Percentiles rank a stretch among this genome's conserved stretches.
These are phyloP conservation scores for Flammula alnicola DNA, from an alignment of 1,284 basidiomycete genomes.

Conservation along the genomic window DNA sequence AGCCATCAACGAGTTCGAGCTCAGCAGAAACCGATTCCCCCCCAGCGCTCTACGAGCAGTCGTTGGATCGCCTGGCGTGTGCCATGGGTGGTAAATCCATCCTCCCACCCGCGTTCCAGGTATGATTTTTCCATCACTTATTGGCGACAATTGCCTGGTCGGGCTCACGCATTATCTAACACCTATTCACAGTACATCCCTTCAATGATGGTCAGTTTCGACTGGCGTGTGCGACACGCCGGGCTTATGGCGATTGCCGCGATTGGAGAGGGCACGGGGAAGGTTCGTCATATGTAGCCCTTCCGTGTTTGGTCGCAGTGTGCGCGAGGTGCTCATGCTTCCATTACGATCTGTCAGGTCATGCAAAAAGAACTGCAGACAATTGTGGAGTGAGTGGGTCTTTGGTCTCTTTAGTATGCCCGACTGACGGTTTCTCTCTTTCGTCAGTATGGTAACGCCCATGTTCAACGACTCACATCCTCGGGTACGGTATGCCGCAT, in stretches of 20 bases:
- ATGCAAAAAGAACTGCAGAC: constrained; percentile 80
- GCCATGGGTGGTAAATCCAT: constrained; percentile 75
- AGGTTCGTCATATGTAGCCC: too few species aligned
- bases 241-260: constrained; percentile 82
- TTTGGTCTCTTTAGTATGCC: background rate
- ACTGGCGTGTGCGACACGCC: constrained; percentile 83
- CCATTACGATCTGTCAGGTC: too few species aligned
- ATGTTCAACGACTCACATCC: constrained; percentile 81
- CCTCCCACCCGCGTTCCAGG: constrained; percentile 75
- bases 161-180: too few species aligned
- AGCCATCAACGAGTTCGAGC: constrained; percentile 69
- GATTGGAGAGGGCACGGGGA: constrained; percentile 77
- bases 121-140: constrained; percentile 18
- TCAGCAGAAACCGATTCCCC: constrained; percentile 65
- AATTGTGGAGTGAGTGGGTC: constrained; percentile 69
- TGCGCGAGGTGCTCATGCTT: too few species aligned
- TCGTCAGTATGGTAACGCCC: constrained; percentile 70
- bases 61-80: constrained; percentile 75
- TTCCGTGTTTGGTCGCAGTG: too few species aligned
- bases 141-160: background rate
- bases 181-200: constrained; percentile 58
- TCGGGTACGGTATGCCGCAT: constrained; percentile 82
- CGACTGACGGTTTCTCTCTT: constrained; percentile 5
- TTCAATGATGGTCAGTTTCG: constrained; percentile 75
- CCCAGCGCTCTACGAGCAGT: constrained; percentile 78